These are phyloP conservation scores for Pseudoneurospora amorphoporcata DNA, from an alignment of 495 filamentous ascomycete genomes.

Conservation along the genomic window DNA sequence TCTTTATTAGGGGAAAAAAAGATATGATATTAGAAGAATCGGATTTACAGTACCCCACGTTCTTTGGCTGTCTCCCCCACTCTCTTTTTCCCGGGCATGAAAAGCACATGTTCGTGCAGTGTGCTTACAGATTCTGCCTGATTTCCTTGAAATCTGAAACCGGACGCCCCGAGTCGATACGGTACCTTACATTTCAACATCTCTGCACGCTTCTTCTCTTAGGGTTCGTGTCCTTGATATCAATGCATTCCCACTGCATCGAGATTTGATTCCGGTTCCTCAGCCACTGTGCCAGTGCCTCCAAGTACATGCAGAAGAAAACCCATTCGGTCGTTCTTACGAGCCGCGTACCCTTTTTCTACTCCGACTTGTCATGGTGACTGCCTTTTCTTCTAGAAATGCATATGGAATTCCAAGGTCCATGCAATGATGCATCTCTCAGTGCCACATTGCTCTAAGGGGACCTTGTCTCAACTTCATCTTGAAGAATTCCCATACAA, in stretches of 20 bases:
- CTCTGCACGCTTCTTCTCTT: neutral
- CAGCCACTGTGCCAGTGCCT: neutral
- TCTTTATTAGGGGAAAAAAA: too few relatives aligned
- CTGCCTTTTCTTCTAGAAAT: neutral
- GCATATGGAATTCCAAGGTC: neutral
- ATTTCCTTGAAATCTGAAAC: too few relatives aligned
- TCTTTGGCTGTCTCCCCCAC: too few relatives aligned
- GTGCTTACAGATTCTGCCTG: too few relatives aligned
- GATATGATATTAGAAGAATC: too few relatives aligned
- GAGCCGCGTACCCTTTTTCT: neutral
- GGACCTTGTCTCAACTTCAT: neutral
- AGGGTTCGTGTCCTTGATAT: neutral
- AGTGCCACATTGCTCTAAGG: neutral
- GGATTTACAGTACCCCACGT: too few relatives aligned
- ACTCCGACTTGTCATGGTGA: neutral
- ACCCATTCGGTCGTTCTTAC: neutral
- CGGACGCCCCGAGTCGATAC: too few relatives aligned
- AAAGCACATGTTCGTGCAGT: too few relatives aligned
- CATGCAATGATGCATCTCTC: neutral
- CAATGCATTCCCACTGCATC: neutral
- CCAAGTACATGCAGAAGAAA: neutral
- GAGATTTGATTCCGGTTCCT: neutral
- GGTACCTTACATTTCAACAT: neutral
- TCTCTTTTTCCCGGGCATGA: too few relatives aligned
- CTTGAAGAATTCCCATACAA: too few relatives aligned